Base-by-base conservation (phyloP, 345 rosid genomes). In the Euclidium syriacum region DNA sequence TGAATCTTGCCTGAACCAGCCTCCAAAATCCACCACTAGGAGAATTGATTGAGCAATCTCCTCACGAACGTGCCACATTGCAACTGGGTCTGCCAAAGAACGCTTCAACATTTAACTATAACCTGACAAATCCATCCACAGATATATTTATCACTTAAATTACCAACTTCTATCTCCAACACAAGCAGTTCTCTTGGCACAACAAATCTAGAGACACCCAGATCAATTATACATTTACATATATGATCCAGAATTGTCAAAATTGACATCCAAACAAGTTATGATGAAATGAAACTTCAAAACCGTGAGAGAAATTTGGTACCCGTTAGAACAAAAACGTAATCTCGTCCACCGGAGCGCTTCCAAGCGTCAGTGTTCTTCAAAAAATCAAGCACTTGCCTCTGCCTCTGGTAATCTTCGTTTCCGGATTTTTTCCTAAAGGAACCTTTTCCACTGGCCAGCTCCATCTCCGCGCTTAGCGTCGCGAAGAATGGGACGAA, bases 21-120 rank as follows among this genome's bases (percentile, higher is more conserved):
- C 97, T 54, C 99, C 96, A 68, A 94, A 94, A 78, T 94, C 99
- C 10, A 94, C 99, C 52, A 85, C 97, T n/a, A 94, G 80, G 24
- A 90, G 87, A 75, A 85, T 58, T 4, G 99, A 90, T 0, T 85
- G 81, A 10, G 96, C 91, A 67, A 87, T 84, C 80, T 94, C 84
- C 26, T 77, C 84, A 72, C 77, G 78, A 34, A 90, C 85, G 75
- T 90, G 99, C 99, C 99, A 90, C 96, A 90, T 85, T 47, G 97
- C 96, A 70, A 90, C 92, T 4, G 97, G 97, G 97, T 94, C 99
- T 94, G 99, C 86, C 88, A 94, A 87, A 88, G 69, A 84, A 85
- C 72, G 85, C 85, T 76, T 82, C 83, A 85, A 79, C 77, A 58
- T 81, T 84, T 83, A 86, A 84, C 80, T 73, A n/a, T n/a, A 81